Base-by-base conservation (phyloP, 2,329 filamentous ascomycete genomes). In the Alternaria viburni region DNA sequence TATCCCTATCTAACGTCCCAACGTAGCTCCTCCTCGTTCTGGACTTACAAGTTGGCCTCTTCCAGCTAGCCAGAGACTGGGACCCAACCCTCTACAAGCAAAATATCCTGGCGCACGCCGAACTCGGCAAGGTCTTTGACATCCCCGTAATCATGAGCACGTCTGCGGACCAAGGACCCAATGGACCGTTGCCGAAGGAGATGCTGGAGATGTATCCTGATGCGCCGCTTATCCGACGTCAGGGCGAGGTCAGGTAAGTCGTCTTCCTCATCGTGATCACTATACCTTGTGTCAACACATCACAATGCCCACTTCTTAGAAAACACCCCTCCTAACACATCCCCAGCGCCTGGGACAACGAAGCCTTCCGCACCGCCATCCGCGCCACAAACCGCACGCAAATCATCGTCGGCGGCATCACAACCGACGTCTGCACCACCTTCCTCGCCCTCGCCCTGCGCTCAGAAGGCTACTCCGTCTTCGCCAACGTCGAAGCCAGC, bases 361-460 rank as follows among this genome's bases (percentile, higher is more conserved):
- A 84, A 3, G 86, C 91, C 0, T 93, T 93, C 82, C 85, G 86
- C 36, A 83, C 82, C 2, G 90, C 91, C 2, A 84, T 93, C 64
- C 80, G 84, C 66, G 89, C 89, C 2, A 86, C 89, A 5, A 86
- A 86, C 61, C 89, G 88, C 76, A 88, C 84, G 28, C 91, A 93
- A 76, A 82, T 93, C 70, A 91, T 93, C 73, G 78, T 94, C 15
- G 90, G 84, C 3, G 90, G 91, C 8, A 92, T 93, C 71, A 86
- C 87, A 3, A 93, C 91, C 0, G 91, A 93, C 76, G 90, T 93
- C 62, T 93, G 90, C 84, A 91, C 89, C 21, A 83, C 90, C 0
- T 93, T 93, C 82, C 84, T 91, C 6, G 89, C 91, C 0, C 84
- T 93, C n/a, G 90, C 89, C 1, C 86, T 93, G 5, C 84, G 89